Evolutionary conservation across 495 filamentous ascomycete genomes (phyloP), one percentile per base, ranked within the genome.

Genomic region (Neurospora sp.): DNA sequence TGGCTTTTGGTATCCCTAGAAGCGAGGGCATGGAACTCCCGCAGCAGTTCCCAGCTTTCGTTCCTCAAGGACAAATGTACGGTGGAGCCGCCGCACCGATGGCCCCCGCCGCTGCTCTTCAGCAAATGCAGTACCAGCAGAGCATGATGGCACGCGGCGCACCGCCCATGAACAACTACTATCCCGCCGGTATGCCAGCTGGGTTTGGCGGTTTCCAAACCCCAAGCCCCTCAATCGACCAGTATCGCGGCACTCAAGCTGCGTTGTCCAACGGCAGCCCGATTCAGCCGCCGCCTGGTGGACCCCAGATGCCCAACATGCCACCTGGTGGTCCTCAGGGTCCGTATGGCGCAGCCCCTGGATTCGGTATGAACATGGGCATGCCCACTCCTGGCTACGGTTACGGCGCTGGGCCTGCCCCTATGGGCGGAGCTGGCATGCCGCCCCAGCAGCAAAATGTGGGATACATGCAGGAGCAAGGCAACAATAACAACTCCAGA

Each of bases 41-140:
- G 69, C 81, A 85, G 31, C 82, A 86, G 11, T 90, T 88, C 78
- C 83, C 86, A 3, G 74, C 83, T 15, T 89, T 86, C 75, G 85
- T 83, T 69, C 77, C 85, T 13, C 84, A 84, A 73, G 84, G 78
- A 7, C 78, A 82, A 19, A 86, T 90, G 80, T 90, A 83, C 79
- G 84, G 82, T 39, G 80, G 84, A n/a, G 71, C 80, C 70, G 83
- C 81, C 73, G 80, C 85, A 74, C 82, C 84, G 42, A 82, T 88
- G 73, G 79, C 81, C 24, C 86, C 89, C 8, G 54, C 28, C 54
- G 81, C 84, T 42, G 85, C 82, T 43, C 78, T 87, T 2, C 84
- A 86, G 76, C 86, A 88, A 74, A 74, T 89, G 54, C 89, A 90
- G 78, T 89, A 88, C 75, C 88, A 90, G 78, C 88, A 90, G 76